Evolutionary conservation across 2,329 filamentous ascomycete genomes (phyloP).

Genomic region (Penicillium concentricum): DNA sequence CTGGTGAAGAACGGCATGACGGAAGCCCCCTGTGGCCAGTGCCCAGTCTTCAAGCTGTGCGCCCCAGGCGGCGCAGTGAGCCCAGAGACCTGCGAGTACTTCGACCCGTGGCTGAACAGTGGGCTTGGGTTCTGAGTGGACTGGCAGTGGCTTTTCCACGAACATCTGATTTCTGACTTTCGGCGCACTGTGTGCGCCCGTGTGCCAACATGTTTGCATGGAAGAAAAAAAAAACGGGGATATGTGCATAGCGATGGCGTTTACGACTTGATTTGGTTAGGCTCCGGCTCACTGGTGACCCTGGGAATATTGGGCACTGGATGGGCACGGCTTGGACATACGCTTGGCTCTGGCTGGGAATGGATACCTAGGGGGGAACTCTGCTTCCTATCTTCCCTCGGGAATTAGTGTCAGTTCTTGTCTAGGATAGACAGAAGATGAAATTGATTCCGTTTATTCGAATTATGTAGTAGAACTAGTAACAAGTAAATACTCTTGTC

Average conservation of each 20-base stretch:
- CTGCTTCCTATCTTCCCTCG: neutral
- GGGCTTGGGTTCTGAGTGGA: constrained; percentile 35
- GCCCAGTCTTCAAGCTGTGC: constrained; percentile 90
- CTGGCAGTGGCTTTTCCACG: neutral
- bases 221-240: constrained; percentile 19
- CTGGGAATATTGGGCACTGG: neutral
- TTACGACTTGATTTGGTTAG: constrained; percentile 19
- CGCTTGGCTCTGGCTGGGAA: neutral
- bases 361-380: neutral
- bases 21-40: constrained; percentile 85
- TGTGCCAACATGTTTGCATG: constrained; percentile 24
- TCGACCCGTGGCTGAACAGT: constrained; percentile 72
- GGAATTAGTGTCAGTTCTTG: neutral
- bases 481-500: neutral
- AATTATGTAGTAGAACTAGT: constrained; percentile 1
- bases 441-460: constrained; percentile 2
- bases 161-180: constrained; percentile 1
- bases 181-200: constrained; percentile 10
- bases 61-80: constrained; percentile 88
- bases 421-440: constrained; percentile 3
- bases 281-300: neutral
- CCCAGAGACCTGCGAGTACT: constrained; percentile 88
- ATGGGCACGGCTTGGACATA: constrained; percentile 9
- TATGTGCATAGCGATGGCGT: constrained; percentile 44
- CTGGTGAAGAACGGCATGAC: constrained; percentile 71